Evolutionary conservation across 208 protist species (phyloP), one percentile per base, ranked within the genome.

Genomic region (Leptomonas seymouri): DNA sequence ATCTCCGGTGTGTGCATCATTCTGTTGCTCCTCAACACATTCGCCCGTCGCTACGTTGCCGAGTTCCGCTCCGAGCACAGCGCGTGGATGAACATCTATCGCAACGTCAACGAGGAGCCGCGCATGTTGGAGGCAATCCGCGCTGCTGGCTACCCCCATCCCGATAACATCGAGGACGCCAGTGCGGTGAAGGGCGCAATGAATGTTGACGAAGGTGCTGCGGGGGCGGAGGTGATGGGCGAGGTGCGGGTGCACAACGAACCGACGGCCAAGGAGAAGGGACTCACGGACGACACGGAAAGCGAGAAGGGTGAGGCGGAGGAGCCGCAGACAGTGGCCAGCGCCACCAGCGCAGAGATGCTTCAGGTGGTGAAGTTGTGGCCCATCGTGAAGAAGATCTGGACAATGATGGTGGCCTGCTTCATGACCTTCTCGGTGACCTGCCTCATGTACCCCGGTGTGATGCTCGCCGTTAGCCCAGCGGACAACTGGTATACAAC

Each of bases 361-460:
- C 54, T 86, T 41, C 76, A 82, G 61, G 42, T 59, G 56, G 71
- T 81, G 46, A 68, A 56, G 50, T 27, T 85, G 62, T 85, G 81
- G 81, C 78, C 74, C 12, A 78, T 95, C 3, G 72, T 92, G 31
- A 85, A 87, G 62, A 71, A 82, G 55, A 89, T 92, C 51, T 91
- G 80, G 63, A 81, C 86, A 1, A 91, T 95, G 87, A 89, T 90
- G 82, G 55, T 95, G n/a, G 46, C 87, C 7, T 86, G 81, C 60
- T 84, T 85, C 46, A 65, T 91, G n/a, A 87, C 78, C 58, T 94
- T 93, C 64, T 44, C 60, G 31, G 46, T 82, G 48, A 90, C 91
- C 31, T 90, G 89, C 74, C 77, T 89, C 53, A 59, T 96, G 23
- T 96, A 87, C 72, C 91, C 91, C 0, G 91, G 91, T 46, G 74